Evolutionary conservation across 192 early-diverging fungal species (phyloP), one percentile per base, ranked within the genome.

Genomic region (Backusella parvicylindrica): DNA sequence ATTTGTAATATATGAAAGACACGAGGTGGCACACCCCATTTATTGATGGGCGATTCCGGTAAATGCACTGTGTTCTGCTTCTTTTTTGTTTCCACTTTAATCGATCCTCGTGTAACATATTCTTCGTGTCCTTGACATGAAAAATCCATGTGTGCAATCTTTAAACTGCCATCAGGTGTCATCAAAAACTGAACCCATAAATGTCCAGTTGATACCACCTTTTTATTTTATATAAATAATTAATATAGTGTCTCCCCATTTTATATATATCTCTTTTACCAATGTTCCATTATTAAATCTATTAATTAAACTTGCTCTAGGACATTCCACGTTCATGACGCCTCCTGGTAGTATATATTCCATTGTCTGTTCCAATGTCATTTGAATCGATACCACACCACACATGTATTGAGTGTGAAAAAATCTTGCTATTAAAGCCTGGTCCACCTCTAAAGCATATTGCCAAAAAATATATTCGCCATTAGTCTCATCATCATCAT

Each of bases 331-430:
- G 70, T 43, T 70, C 47, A 73, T 63, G 28, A 63, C 18, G 0
- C 77, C 77, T 0, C 56, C 50, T 43, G 72, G 43, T 36, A 74
- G 64, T 40, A 78, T 74, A 30, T 69, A 74, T 28, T 78, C 77
- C 64, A 66, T 73, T 23, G 77, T 73, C 16, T 68, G 66, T 16
- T 74, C 77, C 36, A 78, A 40, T 49, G 68, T 74, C 65, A 73
- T 67, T 28, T 73, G 66, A 56, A 78, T 70, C 21, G 64, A 68
- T 6, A 68, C 53, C 1, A 70, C 67, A 37, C 72, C 72, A 35
- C 72, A 74, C 30, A 74, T 64, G 31, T 74, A 78, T 21, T 78
- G 68, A n/a, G 77, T 78, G 23, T 74, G 77, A 33, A 74, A 74
- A 15, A 43, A 41, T 47, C 77, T 33, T 43, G 71, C 72, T 21